A percentile compares a stretch with the other conserved stretches of the same genome.
phyloP scores from a whole-genome alignment of 805 yeast genomes.

The Hanseniaspora meyeri region DNA sequence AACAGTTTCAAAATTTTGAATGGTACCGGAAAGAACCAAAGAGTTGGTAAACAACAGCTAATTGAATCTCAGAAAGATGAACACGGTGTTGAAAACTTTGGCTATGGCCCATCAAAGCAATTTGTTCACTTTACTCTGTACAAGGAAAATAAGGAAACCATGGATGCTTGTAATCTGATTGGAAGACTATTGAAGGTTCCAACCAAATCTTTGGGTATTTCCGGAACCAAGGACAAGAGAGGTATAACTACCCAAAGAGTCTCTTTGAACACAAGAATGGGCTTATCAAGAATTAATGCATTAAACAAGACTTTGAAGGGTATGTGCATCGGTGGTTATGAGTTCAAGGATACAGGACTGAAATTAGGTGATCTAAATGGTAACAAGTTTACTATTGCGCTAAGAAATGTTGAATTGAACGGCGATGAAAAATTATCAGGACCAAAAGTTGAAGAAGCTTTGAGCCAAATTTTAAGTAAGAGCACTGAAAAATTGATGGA shows the following conservation, averaged over 20 bases:
- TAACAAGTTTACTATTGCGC: constrained; percentile 74
- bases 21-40: constrained; percentile 32
- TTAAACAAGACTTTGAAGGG: constrained; percentile 68
- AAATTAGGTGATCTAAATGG: constrained; percentile 77
- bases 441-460: constrained; percentile 16
- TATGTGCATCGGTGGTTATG: constrained; percentile 67
- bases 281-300: constrained; percentile 61
- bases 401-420: constrained; percentile 53
- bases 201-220: constrained; percentile 58
- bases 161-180: constrained; percentile 78
- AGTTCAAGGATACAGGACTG: constrained; percentile 49
- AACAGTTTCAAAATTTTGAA: constrained; percentile 55
- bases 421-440: constrained; percentile 15
- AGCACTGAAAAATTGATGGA: constrained; percentile 47
- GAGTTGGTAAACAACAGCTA: constrained; percentile 30
- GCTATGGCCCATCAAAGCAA: constrained; percentile 58
- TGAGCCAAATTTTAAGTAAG: constrained; percentile 37
- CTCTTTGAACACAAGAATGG: constrained; percentile 48
- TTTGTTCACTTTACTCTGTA: constrained; percentile 68
- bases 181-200: constrained; percentile 65
- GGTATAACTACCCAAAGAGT: constrained; percentile 86
- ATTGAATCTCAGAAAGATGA: constrained; percentile 29
- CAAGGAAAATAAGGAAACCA: constrained; percentile 92
- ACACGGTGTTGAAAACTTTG: constrained; percentile 51
- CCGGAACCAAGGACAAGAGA: constrained; percentile 95